These are phyloP conservation scores for Chiua virens DNA, from an alignment of 768 basidiomycete genomes.

Conservation along the genomic window DNA sequence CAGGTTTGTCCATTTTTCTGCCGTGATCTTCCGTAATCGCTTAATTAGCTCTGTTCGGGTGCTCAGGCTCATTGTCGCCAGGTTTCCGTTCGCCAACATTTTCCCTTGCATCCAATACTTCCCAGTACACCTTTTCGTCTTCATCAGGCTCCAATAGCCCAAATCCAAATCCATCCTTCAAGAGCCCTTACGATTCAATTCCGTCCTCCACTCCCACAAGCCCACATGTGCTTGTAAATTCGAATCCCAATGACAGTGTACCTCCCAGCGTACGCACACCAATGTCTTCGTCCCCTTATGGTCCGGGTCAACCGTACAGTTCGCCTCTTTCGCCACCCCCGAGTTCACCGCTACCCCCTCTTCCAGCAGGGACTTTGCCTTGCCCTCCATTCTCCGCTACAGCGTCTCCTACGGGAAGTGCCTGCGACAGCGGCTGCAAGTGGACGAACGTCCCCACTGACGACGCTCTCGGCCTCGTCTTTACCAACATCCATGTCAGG, in stretches of 20 bases:
- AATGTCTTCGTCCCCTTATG: neutral
- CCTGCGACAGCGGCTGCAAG: slow-evolving; percentile 15
- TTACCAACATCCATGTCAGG: slow-evolving; percentile 9
- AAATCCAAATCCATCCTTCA: neutral
- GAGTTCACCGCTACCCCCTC: slow-evolving; percentile 20
- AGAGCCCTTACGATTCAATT: slow-evolving; percentile 2
- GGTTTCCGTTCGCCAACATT: slow-evolving; percentile 25
- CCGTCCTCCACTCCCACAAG: slow-evolving; percentile 1
- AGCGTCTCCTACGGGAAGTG: neutral
- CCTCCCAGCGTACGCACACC: slow-evolving; percentile 11
- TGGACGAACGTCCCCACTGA: slow-evolving; percentile 19
- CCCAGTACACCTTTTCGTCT: slow-evolving; percentile 23
- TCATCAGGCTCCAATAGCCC: slow-evolving; percentile 10
- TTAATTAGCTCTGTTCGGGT: slow-evolving; percentile 1
- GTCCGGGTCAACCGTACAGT: neutral
- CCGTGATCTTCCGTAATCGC: slow-evolving; percentile 7
- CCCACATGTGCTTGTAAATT: neutral
- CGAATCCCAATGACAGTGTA: neutral
- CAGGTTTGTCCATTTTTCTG: slow-evolving; percentile 20
- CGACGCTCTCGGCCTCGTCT: slow-evolving; percentile 4
- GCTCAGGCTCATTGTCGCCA: slow-evolving; percentile 17
- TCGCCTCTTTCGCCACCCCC: slow-evolving; percentile 26
- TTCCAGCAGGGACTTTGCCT: slow-evolving; percentile 14
- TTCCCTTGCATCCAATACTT: neutral
- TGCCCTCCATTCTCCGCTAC: slow-evolving; percentile 7